Evolutionary conservation across 2,329 filamentous ascomycete species (phyloP).

Genomic region (Fusarium heterosporum): DNA sequence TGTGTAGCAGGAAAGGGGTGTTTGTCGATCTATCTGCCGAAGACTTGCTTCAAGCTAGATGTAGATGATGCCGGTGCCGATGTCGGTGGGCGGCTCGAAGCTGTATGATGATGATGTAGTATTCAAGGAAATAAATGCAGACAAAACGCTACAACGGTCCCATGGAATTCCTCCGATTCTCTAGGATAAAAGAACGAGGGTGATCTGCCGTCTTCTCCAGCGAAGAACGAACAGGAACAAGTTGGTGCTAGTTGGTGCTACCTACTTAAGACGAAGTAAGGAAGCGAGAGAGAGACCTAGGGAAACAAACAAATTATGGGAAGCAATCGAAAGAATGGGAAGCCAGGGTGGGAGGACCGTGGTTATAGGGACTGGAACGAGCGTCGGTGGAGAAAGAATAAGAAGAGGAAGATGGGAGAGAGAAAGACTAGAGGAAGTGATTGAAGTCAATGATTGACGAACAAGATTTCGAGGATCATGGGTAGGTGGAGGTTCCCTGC

Average conservation of each 20-base stretch:
- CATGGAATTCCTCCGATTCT: slow-evolving; percentile 19
- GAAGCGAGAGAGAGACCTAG: slow-evolving; percentile 37
- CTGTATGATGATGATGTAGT: slow-evolving; percentile 37
- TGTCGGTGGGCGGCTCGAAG: slow-evolving; percentile 32
- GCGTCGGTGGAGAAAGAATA: slow-evolving; percentile 40
- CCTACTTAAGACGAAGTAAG: slow-evolving; percentile 23
- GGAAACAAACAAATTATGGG: slow-evolving; percentile 34
- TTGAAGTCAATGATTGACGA: slow-evolving; percentile 39
- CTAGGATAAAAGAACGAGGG: slow-evolving; percentile 41
- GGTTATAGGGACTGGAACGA: slow-evolving; percentile 46
- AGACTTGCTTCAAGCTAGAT: slow-evolving; percentile 45
- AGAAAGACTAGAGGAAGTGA: slow-evolving; percentile 28
- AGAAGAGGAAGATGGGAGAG: slow-evolving; percentile 33
- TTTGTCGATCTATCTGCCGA: slow-evolving; percentile 30
- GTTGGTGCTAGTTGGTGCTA: slow-evolving; percentile 17
- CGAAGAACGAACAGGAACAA: slow-evolving; percentile 34
- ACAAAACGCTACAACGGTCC: slow-evolving; percentile 27
- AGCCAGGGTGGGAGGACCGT: slow-evolving; percentile 34
- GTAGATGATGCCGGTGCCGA: slow-evolving; percentile 31
- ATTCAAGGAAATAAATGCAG: slow-evolving; percentile 40
- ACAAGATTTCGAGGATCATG: slow-evolving; percentile 42
- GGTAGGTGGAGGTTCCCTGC: slow-evolving; percentile 36
- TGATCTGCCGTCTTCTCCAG: slow-evolving; percentile 37
- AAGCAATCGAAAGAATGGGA: slow-evolving; percentile 27
- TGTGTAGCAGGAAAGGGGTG: slow-evolving; percentile 22